Base-by-base conservation (phyloP, 2,329 filamentous ascomycete species). In the Malbranchea zuffiana region DNA sequence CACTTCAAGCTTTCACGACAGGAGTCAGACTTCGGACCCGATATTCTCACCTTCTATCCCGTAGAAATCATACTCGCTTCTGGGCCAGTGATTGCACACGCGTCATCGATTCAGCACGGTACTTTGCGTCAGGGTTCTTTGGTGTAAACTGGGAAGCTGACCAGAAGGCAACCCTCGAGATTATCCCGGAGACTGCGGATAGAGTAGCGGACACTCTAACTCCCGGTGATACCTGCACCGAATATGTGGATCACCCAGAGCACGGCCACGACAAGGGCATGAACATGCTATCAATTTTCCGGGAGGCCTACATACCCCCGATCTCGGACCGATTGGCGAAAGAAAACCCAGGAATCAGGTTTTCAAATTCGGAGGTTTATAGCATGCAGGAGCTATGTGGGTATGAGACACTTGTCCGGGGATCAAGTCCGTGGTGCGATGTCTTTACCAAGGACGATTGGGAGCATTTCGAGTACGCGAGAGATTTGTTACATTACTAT, bases 361-460 rank as follows among this genome's bases (percentile, higher is more conserved):
- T 72, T 39, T 58, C 53, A 0, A 57, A 65, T 30, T 47, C 57
- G 3, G 71, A 75, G 37, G 52, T 75, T 24, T 76, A 68, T 47
- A 61, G 66, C 40, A 75, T 76, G 72, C 72, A 75, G 50, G 71
- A 75, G 45, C 67, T 75, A 59, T 76, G 72, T 48, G 72, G 69
- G 1, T 77, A 75, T 44, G 73, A 76, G 51, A 71, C 61, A 0
- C 63, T 69, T 2, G 66, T 67, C 0, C 62, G 67, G 39, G 73
- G 72, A 5, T 56, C 52, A 15, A 74, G 69, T 49, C 60, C 61
- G 4, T 76, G 72, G 72, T 76, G 72, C 44, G 53, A 67, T 37
- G 60, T 74, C 6, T 76, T 76, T 50, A 69, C 65, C 0, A 56
- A 59, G 20, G 53, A 67, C 1, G 72, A 75, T 31, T 74, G 71